These are phyloP conservation scores for Trichoderma sp. DNA, from an alignment of 2,329 filamentous ascomycete genomes.

Conservation along the genomic window DNA sequence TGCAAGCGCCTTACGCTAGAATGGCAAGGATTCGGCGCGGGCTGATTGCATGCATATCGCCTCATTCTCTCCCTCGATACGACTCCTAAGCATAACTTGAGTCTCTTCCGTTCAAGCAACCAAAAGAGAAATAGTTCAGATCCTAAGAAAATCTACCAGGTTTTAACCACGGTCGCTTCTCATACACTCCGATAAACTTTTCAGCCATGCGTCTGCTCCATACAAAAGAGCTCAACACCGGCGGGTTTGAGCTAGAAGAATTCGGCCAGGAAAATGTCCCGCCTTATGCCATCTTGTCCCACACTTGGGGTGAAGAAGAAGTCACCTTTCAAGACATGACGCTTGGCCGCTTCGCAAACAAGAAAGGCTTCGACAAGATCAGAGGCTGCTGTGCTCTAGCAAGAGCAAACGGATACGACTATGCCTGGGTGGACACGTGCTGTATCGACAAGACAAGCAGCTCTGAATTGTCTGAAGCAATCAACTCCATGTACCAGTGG, in stretches of 20 bases:
- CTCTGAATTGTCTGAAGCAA: background rate
- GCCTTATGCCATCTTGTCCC: slow-evolving; percentile 1
- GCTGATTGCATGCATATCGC: background rate
- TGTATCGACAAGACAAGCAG: slow-evolving; percentile 13
- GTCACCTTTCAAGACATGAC: slow-evolving; percentile 1
- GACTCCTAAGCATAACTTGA: background rate
- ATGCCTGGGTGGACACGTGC: slow-evolving; percentile 3
- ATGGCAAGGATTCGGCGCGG: background rate
- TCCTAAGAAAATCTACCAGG: background rate
- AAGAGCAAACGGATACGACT: background rate
- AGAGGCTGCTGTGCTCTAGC: background rate
- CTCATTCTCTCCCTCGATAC: background rate
- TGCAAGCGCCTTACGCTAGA: background rate
- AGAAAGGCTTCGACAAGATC: background rate
- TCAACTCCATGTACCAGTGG: slow-evolving; percentile 11
- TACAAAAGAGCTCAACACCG: background rate
- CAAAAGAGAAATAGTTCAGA: background rate
- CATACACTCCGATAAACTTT: background rate
- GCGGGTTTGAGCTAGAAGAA: background rate
- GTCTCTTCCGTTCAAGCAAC: background rate
- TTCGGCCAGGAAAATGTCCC: slow-evolving; percentile 1
- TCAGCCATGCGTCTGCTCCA: background rate
- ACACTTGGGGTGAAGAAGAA: background rate
- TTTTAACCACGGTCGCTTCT: background rate
- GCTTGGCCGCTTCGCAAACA: background rate